Evolutionary conservation across 192 early-diverging fungal genomes (phyloP), one percentile per base, ranked within the genome.

Genomic region (Backusella psychrophila): DNA sequence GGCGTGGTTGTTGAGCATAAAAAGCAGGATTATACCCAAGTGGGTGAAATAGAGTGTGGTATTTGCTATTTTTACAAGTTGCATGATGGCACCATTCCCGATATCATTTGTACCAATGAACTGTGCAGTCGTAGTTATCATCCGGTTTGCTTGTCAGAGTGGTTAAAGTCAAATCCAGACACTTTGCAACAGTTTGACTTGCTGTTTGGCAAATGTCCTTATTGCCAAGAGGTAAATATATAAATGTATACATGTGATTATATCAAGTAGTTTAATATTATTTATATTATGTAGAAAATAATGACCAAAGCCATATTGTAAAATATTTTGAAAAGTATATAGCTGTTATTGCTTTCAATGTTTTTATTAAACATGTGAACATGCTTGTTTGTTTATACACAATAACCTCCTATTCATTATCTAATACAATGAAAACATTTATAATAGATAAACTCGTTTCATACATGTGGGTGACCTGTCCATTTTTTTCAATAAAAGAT

Each of bases 31-130:
- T 34, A 69, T 8, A 44, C 49, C 19, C 14, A 74, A 11, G 3
- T 38, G 15, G 63, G 31, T 19, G 71, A 79, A 26, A 65, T 75
- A 39, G 78, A 79, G 52, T 79, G 78, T 42, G 78, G 78, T 19
- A 79, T 79, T 21, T 79, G 78, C n/a, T 79, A 79, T 41, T 49
- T 73, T 23, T 79, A 75, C 39, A 73, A 79, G 29, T 34, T 79
- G 39, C 23, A 53, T 26, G 38, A 72, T 41, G 42, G 72, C 8
- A 29, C 36, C 33, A 65, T 41, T 17, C 77, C 77, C 2, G 52
- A 71, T 9, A n/a, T 36, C 4, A 53, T 78, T 36, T 78, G 77
- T 29, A 39, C 31, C 4, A 77, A 77, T 15, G 68, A 70, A 9
- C 38, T 53, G 35, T 78, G 77, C 33, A 66, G 70, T 46, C 23